phyloP scores from a whole-genome alignment of 2,329 filamentous ascomycete genomes.

The Alternaria arbusti region DNA sequence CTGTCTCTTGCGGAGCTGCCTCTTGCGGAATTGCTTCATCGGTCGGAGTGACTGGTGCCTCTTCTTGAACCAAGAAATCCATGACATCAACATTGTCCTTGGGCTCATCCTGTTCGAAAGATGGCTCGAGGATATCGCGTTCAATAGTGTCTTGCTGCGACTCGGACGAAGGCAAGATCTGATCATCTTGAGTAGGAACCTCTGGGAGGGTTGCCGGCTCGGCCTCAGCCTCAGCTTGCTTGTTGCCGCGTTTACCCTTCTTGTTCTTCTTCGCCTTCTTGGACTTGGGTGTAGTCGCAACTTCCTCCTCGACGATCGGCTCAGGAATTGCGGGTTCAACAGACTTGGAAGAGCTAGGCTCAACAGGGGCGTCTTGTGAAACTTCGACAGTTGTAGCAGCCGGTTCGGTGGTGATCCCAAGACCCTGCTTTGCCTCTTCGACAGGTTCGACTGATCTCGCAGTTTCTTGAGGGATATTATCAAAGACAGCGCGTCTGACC shows the following conservation, averaged over 20 bases:
- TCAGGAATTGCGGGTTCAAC: background rate
- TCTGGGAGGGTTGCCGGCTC: conserved; percentile 16
- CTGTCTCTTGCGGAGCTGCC: too few relatives aligned
- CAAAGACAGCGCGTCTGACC: conserved; percentile 20
- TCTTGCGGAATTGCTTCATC: background rate
- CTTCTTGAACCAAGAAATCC: conserved; percentile 20
- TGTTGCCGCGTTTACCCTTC: conserved; percentile 36
- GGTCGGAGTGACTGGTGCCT: background rate
- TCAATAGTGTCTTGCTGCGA: conserved; percentile 21
- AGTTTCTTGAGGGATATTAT: background rate
- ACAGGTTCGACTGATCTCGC: background rate
- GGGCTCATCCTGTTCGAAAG: conserved; percentile 20
- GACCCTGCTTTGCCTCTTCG: background rate
- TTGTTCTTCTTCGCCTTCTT: conserved; percentile 44
- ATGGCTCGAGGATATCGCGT: conserved; percentile 29
- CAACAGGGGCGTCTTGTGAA: background rate
- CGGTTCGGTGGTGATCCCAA: conserved; percentile 7
- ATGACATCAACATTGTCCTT: conserved; percentile 16
- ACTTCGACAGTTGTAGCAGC: conserved; percentile 5
- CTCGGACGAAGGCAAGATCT: conserved; percentile 1
- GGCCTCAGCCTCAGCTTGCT: conserved; percentile 21
- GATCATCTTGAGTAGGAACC: conserved; percentile 1
- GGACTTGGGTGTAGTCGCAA: conserved; percentile 19
- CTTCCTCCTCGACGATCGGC: background rate
- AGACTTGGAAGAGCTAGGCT: background rate